Evolutionary conservation across 176 grass and related monocot genomes (phyloP), one percentile per base, ranked within the genome.

Genomic region (Oryza meridionalis): DNA sequence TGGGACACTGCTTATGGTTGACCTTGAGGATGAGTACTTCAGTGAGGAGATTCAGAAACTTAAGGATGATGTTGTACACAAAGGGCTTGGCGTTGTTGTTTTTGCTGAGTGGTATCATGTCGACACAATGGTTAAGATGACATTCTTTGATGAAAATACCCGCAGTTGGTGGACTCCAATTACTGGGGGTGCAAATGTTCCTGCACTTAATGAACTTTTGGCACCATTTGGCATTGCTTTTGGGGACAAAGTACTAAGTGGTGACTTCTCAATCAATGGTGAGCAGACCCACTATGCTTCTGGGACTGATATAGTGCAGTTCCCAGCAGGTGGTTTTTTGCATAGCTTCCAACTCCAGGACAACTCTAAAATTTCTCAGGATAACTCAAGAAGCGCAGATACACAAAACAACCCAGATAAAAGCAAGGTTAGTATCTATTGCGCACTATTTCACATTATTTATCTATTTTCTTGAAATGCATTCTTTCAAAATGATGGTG

Each of bases 61-160:
- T 47, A 95, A 77, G 75, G 89, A 95, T 79, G 96, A 98, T 87
- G 87, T 98, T 83, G 25, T 95, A 45, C 85, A 92, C 77, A 88
- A 88, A 80, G 96, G 96, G 69, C 90, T 98, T 31, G 96, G 93
- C 12, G 63, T 98, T 82, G 92, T 81, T 68, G 75, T 98, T 46
- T 98, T 98, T 93, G 93, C 96, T 58, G 96, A 98, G 66, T 98
- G 96, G 96, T 98, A 98, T 76, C 91, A 98, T 91, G 91, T 93
- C 29, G 96, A 95, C 76, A 92, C 96, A 33, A 95, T 98, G 96
- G 91, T 90, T 50, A 98, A 90, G 84, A 98, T 98, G 96, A 95
- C 86, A 75, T 98, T 98, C 90, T 98, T 98, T 85, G 96, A 98
- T 87, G 96, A 98, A 76, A 98, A 98, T 87, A 98, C 96, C 13